Base-by-base conservation (phyloP, 345 rosid genomes). In the Physaria fendleri region DNA sequence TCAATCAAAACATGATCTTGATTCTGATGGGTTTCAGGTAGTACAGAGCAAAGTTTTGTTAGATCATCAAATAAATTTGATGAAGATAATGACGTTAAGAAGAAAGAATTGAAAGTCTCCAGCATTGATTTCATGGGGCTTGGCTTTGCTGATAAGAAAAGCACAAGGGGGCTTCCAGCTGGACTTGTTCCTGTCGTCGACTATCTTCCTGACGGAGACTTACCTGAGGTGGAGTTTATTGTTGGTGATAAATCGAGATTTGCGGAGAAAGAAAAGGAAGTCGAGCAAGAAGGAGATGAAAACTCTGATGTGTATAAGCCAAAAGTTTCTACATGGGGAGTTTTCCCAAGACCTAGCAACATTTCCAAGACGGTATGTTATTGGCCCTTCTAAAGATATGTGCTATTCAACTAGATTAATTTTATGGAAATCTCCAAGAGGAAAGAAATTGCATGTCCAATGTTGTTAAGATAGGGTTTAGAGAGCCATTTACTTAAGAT, bases 281-380 rank as follows among this genome's bases (percentile, higher is more conserved):
- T 78, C 8, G 49, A 72, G 50, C 76, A 71, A 15, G 21, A 20
- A 18, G 64, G 61, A 33, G 80, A 82, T 59, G 85, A 71, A 29
- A 59, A 73, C 56, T 51, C 62, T 2, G 82, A 82, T 27, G 39
- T 82, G n/a, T 88, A 91, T 70, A 84, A 84, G 71, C 98, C 96
- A 3, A 85, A 75, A 78, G 95, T 91, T 66, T 85, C 96, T 2
- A 79, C 96, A 2, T 91, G 96, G 96, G 96, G 98, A 50, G 95
- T 91, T 62, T 84, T 83, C 62, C 96, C 95, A 7, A 79, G 96
- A 48, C 96, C 96, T 6, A 83, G 76, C 73, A 78, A 88, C 77
- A 91, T 91, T 72, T 91, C 98, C 43, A 75, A 78, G 65, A 76
- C 84, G 73, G 98, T 87, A 79, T 50, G 71, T 56, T 20, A 30